Conservation (phyloP, 768 basidiomycete species). For the Xanthoconium stramineum region DNA sequence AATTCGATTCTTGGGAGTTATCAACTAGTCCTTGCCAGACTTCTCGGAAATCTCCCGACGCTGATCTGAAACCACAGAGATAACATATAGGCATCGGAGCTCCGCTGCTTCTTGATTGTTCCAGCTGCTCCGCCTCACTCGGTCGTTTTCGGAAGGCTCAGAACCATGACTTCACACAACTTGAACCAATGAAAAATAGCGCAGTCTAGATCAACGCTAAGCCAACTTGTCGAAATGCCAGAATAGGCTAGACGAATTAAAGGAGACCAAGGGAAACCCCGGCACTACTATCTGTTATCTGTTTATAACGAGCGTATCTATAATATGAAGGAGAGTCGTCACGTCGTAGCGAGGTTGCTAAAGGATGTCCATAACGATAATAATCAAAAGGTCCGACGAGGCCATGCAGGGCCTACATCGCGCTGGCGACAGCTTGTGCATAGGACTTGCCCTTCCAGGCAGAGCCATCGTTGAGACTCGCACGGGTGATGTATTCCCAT, state of each 20-base stretch:
- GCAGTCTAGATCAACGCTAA: slow-evolving; percentile 8
- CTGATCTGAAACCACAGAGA: neutral
- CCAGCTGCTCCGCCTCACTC: neutral
- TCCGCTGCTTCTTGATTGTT: neutral
- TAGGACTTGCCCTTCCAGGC: slow-evolving; percentile 33
- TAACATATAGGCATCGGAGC: neutral
- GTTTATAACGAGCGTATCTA: slow-evolving; percentile 12
- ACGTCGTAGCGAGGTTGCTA: slow-evolving; percentile 4
- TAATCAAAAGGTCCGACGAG: neutral
- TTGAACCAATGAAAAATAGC: neutral
- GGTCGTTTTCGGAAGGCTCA: neutral
- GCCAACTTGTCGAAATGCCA: slow-evolving; percentile 6
- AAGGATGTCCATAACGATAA: neutral
- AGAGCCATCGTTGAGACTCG: slow-evolving; percentile 25
- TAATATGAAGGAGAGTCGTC: slow-evolving; percentile 18
- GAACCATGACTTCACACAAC: neutral
- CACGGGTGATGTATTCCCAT: slow-evolving; percentile 32
- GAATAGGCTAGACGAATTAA: slow-evolving; percentile 15
- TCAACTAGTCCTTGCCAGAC: no score
- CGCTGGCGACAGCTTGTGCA: slow-evolving; percentile 26
- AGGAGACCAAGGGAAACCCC: neutral
- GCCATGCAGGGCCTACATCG: slow-evolving; percentile 15
- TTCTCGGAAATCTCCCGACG: neutral
- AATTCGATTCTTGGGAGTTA: neutral
- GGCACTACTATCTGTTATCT: slow-evolving; percentile 2